Evolutionary conservation across 495 filamentous ascomycete genomes (phyloP).

Genomic region (Penicillium silybi): DNA sequence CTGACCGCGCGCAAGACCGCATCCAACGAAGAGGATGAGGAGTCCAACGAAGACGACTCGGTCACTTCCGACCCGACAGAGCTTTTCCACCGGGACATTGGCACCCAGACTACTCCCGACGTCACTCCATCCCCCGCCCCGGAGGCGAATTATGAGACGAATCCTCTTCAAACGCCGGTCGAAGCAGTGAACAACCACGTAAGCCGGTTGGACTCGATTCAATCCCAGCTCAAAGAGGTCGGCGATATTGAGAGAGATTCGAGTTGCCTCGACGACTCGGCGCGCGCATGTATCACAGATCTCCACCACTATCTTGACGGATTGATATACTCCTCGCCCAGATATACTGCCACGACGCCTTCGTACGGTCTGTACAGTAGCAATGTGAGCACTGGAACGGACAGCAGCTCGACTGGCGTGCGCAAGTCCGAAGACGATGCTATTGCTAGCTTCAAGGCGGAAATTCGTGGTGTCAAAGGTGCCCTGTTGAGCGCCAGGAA

Average conservation of each 20-base stretch:
- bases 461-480: slow-evolving; percentile 91
- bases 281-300: slow-evolving; percentile 41
- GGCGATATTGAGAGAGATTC: slow-evolving; percentile 44
- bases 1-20: slow-evolving; percentile 22
- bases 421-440: slow-evolving; percentile 66
- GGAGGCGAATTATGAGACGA: slow-evolving; percentile 6
- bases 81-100: slow-evolving; percentile 86
- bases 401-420: slow-evolving; percentile 28
- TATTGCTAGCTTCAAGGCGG: slow-evolving; percentile 70
- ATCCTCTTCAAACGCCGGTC: slow-evolving; percentile 16
- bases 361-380: slow-evolving; percentile 33
- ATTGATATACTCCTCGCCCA: slow-evolving; percentile 43
- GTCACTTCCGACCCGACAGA: slow-evolving; percentile 67
- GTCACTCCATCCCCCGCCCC: slow-evolving; percentile 22
- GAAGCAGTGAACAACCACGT: slow-evolving; percentile 36
- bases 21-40: slow-evolving; percentile 19
- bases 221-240: slow-evolving; percentile 52
- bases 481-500: slow-evolving; percentile 77
- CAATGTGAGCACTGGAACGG: slow-evolving; percentile 19
- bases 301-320: slow-evolving; percentile 51
- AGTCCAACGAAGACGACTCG: slow-evolving; percentile 39
- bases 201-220: slow-evolving; percentile 43
- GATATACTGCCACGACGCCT: slow-evolving; percentile 26
- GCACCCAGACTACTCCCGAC: slow-evolving; percentile 72
- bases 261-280: slow-evolving; percentile 39